Evolutionary conservation across 2,329 filamentous ascomycete species (phyloP).

Genomic region (Aspergillus luchuensis): DNA sequence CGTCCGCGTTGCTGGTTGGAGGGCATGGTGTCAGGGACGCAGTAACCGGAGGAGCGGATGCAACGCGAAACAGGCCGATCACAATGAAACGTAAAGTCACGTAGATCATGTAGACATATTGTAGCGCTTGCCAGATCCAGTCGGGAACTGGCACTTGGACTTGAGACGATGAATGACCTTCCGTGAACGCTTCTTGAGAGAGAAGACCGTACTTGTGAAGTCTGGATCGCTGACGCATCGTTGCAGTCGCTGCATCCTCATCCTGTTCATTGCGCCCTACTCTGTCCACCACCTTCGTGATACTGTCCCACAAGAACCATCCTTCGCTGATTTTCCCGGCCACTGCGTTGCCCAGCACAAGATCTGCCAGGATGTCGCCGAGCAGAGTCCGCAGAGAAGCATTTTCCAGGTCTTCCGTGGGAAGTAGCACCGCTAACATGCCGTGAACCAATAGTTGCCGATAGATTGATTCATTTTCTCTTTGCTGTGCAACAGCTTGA

Average conservation of each 20-base stretch:
- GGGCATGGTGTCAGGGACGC: conserved; percentile 29
- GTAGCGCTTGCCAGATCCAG: conserved; percentile 56
- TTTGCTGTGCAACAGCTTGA: conserved; percentile 60
- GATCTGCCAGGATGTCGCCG: conserved; percentile 83
- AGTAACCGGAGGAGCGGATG: conserved; percentile 60
- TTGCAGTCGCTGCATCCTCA: conserved; percentile 31
- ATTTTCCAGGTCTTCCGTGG: conserved; percentile 90
- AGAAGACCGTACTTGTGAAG: conserved; percentile 62
- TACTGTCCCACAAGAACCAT: conserved; percentile 83
- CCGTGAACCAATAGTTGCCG: conserved; percentile 85
- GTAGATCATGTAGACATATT: conserved; percentile 55
- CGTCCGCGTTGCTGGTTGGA: conserved; percentile 28
- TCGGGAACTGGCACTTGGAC: conserved; percentile 39
- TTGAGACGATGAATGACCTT: conserved; percentile 29
- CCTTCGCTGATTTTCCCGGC: conserved; percentile 80
- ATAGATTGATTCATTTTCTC: conserved; percentile 77
- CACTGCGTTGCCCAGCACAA: conserved; percentile 81
- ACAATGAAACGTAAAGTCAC: conserved; percentile 67
- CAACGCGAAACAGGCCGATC: conserved; percentile 65
- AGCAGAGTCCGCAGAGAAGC: conserved; percentile 80
- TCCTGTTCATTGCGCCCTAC: conserved; percentile 34
- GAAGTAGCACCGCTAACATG: conserved; percentile 78
- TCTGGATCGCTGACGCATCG: conserved; percentile 41
- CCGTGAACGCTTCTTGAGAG: conserved; percentile 33
- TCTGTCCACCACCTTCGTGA: conserved; percentile 68